Base-by-base conservation (phyloP, 805 yeast genomes). In the Wickerhamomyces xylosicus region DNA sequence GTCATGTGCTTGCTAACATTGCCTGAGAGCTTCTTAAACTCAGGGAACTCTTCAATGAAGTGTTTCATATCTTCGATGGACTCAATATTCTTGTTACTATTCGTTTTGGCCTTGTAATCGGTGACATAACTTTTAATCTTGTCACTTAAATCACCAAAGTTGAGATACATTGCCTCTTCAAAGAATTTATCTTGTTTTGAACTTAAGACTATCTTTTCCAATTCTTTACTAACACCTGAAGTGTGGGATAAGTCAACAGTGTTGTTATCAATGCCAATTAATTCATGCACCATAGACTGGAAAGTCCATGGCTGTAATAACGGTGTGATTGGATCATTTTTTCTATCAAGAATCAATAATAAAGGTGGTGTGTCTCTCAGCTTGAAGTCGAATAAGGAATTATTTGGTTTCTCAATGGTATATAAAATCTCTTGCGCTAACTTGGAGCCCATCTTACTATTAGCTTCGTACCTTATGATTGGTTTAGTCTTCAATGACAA, bases 261-360 rank as follows among this genome's bases (percentile, higher is more conserved):
- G 49, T 92, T 90, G 53, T 86, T 81, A 27, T 68, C 63, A 42
- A 92, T 84, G 2, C 90, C 95, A 22, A 92, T 64, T 18, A 87
- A 70, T 56, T 94, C 97, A 57, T 90, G 95, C 15, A 92, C 85
- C 97, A 92, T 90, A 2, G 96, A 84, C 56, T 90, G 97, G 60
- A 86, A 92, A 1, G 98, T 89, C 99, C 99, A 92, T 2, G 97
- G 98, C 31, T 81, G 75, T 36, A 92, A 62, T 22, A 92, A 67
- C 1, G 99, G 97, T 1, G 99, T 90, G 13, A 90, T 67, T 2
- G 98, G 97, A 59, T 92, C 99, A 52, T 76, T 82, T 41, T 78
- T 74, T 38, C 99, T 69, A 58, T 92, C 97, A 36, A 92, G 53
- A 2, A 92, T 66, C 11, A 92, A 58, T 35, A 94, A 60, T 7